Conservation (phyloP, 306 rosid genomes). For the Malus sylvestris region DNA sequence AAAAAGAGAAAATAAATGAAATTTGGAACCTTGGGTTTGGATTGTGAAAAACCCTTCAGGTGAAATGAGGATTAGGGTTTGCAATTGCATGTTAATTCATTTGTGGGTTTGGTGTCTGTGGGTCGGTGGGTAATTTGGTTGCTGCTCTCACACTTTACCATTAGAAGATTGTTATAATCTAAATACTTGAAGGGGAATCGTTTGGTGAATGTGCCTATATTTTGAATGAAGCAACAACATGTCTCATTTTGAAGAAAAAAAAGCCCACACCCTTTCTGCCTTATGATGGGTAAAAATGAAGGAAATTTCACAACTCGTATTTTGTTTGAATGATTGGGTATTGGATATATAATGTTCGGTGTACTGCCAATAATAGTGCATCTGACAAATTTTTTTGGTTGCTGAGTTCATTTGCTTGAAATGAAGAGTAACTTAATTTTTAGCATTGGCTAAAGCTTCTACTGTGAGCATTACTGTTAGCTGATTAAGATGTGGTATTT, state of each 20-base stretch:
- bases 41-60: neutral
- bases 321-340: neutral
- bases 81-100: neutral
- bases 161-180: neutral
- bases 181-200: neutral
- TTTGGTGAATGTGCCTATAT: neutral
- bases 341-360: neutral
- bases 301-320: neutral
- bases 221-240: neutral
- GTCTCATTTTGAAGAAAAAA: neutral
- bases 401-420: neutral
- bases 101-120: neutral
- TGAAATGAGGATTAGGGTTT: conserved; percentile 25
- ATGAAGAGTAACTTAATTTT: neutral
- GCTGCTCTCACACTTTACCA: neutral
- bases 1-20: neutral
- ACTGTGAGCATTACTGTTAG: neutral
- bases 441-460: neutral
- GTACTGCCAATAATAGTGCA: neutral
- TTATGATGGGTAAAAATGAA: neutral
- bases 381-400: neutral
- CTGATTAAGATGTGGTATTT: neutral
- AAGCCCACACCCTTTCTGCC: neutral
- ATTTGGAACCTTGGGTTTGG: neutral
- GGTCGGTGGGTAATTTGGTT: neutral